Conservation (phyloP, 1,284 basidiomycete species). For the Apiotrichum siamense region DNA sequence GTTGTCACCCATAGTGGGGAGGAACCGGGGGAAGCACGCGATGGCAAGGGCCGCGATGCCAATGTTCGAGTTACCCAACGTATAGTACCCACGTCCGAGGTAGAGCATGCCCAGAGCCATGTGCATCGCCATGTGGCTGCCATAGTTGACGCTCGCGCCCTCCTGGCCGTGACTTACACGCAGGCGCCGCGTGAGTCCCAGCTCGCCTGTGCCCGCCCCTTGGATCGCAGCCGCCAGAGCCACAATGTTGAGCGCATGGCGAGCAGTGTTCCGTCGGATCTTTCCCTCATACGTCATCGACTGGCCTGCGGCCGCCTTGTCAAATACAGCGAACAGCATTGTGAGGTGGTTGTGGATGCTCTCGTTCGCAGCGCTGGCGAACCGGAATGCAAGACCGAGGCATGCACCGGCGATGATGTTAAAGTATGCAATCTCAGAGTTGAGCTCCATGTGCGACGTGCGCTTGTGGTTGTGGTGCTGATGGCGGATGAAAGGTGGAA, state of each 20-base stretch:
- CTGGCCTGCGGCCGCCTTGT: slow-evolving; percentile 51
- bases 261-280: slow-evolving; percentile 76
- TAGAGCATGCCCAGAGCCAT: slow-evolving; percentile 89
- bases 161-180: slow-evolving; percentile 88
- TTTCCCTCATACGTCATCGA: slow-evolving; percentile 73
- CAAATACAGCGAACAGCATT: slow-evolving; percentile 68
- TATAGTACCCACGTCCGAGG: slow-evolving; percentile 87
- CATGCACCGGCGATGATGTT: slow-evolving; percentile 84
- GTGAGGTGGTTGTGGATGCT: slow-evolving; percentile 79
- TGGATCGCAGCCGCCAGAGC: slow-evolving; percentile 80
- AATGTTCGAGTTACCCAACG: slow-evolving; percentile 82
- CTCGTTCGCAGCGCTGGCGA: slow-evolving; percentile 82
- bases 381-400: slow-evolving; percentile 86
- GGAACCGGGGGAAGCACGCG: slow-evolving; percentile 85
- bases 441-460: slow-evolving; percentile 54
- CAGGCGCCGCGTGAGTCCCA: slow-evolving; percentile 80
- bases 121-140: slow-evolving; percentile 83
- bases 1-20: slow-evolving; percentile 74
- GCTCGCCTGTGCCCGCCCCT: slow-evolving; percentile 94
- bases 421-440: slow-evolving; percentile 77
- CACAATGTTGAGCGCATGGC: slow-evolving; percentile 81
- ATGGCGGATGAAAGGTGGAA: slow-evolving; percentile 65
- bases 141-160: slow-evolving; percentile 70
- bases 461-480: slow-evolving; percentile 53
- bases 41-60: slow-evolving; percentile 84